Evolutionary conservation across 2,329 filamentous ascomycete species (phyloP).

Genomic region (Aspergillus pseudotamarii): DNA sequence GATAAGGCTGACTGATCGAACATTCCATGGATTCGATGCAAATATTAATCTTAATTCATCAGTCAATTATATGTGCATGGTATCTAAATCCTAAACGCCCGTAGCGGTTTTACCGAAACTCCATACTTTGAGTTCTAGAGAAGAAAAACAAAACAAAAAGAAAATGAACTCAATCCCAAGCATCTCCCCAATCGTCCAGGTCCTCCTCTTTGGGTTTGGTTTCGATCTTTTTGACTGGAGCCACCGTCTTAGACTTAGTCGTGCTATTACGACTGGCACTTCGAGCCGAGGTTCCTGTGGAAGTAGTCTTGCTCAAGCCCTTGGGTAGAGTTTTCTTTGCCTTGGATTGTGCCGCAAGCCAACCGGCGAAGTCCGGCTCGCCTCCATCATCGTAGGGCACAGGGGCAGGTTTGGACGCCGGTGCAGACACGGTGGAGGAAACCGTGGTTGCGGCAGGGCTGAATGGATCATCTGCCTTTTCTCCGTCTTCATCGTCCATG

Average conservation of each 20-base stretch:
- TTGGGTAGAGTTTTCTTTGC: conserved; percentile 82
- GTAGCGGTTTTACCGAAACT: background rate
- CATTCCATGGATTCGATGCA: background rate
- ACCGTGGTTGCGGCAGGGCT: conserved; percentile 36
- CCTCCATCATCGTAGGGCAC: conserved; percentile 76
- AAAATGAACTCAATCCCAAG: conserved; percentile 44
- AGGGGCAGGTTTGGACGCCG: conserved; percentile 36
- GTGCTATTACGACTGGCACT: conserved; percentile 41
- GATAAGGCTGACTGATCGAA: conserved; percentile 4
- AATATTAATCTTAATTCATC: background rate
- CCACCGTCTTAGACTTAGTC: conserved; percentile 51
- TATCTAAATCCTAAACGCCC: background rate
- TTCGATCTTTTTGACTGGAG: conserved; percentile 67
- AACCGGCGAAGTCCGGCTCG: conserved; percentile 94
- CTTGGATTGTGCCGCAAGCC: conserved; percentile 83
- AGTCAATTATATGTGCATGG: conserved; percentile 9
- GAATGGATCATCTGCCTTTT: conserved; percentile 49
- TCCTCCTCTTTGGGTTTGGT: conserved; percentile 58
- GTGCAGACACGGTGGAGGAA: conserved; percentile 28
- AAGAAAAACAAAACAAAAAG: background rate
- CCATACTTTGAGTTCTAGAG: background rate
- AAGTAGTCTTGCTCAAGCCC: conserved; percentile 68
- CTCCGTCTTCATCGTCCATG: conserved; percentile 60
- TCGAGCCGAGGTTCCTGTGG: conserved; percentile 35
- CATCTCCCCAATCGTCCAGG: conserved; percentile 53